Percentiles rank a stretch among this genome's conserved stretches.
Evolutionary conservation across 169 alveolate genomes (phyloP).

Genomic region (Hammondia hammondi): DNA sequence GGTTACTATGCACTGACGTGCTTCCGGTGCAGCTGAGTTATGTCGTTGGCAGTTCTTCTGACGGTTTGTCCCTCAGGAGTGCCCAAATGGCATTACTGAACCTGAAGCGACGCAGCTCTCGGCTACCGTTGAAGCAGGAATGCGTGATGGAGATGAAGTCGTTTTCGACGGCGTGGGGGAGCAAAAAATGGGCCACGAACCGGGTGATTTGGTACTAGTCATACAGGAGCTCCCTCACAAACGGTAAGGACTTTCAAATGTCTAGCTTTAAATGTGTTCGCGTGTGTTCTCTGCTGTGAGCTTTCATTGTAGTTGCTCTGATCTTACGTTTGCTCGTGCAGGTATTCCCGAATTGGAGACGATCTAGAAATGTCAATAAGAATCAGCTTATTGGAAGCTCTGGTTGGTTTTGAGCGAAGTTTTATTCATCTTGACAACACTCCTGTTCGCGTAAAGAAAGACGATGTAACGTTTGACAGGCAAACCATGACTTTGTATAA

Average conservation of each 20-base stretch:
- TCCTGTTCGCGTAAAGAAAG: slow-evolving; percentile 57
- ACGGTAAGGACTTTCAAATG: not conserved
- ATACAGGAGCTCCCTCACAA: slow-evolving; percentile 73
- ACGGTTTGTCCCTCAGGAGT: slow-evolving; percentile 46
- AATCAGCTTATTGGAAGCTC: slow-evolving; percentile 73
- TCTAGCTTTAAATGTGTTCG: not conserved
- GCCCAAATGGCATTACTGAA: slow-evolving; percentile 78
- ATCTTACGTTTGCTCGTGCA: not conserved
- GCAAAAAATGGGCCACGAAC: slow-evolving; percentile 72
- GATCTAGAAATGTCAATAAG: slow-evolving; percentile 73
- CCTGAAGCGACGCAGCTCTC: slow-evolving; percentile 69
- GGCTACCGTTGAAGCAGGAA: slow-evolving; percentile 75
- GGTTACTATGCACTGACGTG: too few species aligned
- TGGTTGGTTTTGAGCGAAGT: slow-evolving; percentile 73
- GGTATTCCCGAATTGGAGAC: slow-evolving; percentile 71
- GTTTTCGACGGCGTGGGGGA: slow-evolving; percentile 79
- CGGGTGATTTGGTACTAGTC: slow-evolving; percentile 74
- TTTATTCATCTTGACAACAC: slow-evolving; percentile 71
- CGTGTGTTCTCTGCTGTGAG: not conserved
- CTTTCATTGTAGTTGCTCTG: not conserved
- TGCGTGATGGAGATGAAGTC: slow-evolving; percentile 74
- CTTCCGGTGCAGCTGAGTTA: not conserved
- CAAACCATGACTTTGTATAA: slow-evolving; percentile 63
- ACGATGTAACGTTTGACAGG: slow-evolving; percentile 72
- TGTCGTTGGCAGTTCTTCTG: not conserved